Percentiles rank a stretch among this genome's conserved stretches.
Evolutionary conservation across 1,284 basidiomycete genomes (phyloP).

Genomic region (Entoloma clypeatum): DNA sequence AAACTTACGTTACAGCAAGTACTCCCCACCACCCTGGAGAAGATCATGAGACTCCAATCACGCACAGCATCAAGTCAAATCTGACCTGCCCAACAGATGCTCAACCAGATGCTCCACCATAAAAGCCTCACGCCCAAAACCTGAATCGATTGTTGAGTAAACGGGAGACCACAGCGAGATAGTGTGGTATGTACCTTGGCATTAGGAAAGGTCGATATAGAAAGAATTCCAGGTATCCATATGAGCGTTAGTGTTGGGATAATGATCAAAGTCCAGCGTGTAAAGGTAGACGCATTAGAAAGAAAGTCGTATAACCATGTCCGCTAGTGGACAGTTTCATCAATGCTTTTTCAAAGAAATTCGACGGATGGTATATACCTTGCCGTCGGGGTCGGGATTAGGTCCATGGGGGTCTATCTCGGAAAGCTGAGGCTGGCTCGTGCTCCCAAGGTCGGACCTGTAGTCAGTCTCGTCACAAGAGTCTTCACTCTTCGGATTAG

Average conservation of each 20-base stretch:
- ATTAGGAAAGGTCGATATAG: slow-evolving; percentile 55
- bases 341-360: no score
- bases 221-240: slow-evolving; percentile 78
- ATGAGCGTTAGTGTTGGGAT: slow-evolving; percentile 66
- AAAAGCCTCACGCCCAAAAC: slow-evolving; percentile 61
- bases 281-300: slow-evolving; percentile 73
- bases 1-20: slow-evolving; percentile 60
- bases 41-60: slow-evolving; percentile 10
- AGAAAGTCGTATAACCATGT: slow-evolving; percentile 73
- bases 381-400: slow-evolving; percentile 53
- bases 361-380: slow-evolving; percentile 36
- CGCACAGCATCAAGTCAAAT: slow-evolving; percentile 9
- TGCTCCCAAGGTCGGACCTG: slow-evolving; percentile 55
- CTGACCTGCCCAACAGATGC: slow-evolving; percentile 69
- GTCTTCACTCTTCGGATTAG: slow-evolving; percentile 49
- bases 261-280: slow-evolving; percentile 80
- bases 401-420: no score
- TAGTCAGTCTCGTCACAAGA: slow-evolving; percentile 60
- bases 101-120: slow-evolving; percentile 90
- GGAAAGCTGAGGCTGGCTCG: slow-evolving; percentile 49
- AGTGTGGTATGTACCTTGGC: slow-evolving; percentile 54
- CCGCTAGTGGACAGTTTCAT: no score
- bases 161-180: background rate
- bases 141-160: slow-evolving; percentile 18
- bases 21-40: slow-evolving; percentile 77